Evolutionary conservation across 225 moss, liverwort and hornwort species (phyloP), one percentile per base, ranked within the genome.

Genomic region (Straminergon stramineum): DNA sequence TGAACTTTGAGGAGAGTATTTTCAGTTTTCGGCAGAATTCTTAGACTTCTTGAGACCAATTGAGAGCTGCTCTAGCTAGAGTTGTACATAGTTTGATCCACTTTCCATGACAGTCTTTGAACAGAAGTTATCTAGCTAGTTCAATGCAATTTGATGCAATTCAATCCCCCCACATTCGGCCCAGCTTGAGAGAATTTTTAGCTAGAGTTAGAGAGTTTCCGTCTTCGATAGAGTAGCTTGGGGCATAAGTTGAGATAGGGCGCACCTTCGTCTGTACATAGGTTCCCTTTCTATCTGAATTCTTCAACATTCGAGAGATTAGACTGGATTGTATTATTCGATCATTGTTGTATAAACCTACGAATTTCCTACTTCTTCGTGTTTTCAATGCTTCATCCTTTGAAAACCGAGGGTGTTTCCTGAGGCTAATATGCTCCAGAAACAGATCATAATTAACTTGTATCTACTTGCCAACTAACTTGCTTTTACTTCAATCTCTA

Each of bases 101-200:
- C 17, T 76, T 76, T 82, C 68, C 35, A n/a, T 83, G 31, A 88
- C 58, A 81, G 81, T 56, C 37, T n/a, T 18, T n/a, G 21, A 83
- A 83, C 67, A 84, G 61, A 64, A 43, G 17, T 70, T 76, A n/a
- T n/a, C n/a, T n/a, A 56, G 79, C 77, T 68, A 67, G 37, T 75
- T 87, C 62, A 56, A 66, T 86, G 77, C 87, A 76, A 75, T 89
- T 90, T 89, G 67, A 84, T 90, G 84, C 84, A 79, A 84, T 78
- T 83, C 45, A 74, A 74, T 89, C 58, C 39, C 86, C 66, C 89
- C 63, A 85, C 71, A 86, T 79, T 89, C 83, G 92, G 74, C 88
- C 74, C 48, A 55, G 85, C 31, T n/a, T 41, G 82, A 75, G 75
- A 62, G 89, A 89, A 68, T 87, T 81, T 71, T 75, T 63, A 37